Evolutionary conservation across 208 protist species (phyloP).

Genomic region (Endotrypanum monterogeii): DNA sequence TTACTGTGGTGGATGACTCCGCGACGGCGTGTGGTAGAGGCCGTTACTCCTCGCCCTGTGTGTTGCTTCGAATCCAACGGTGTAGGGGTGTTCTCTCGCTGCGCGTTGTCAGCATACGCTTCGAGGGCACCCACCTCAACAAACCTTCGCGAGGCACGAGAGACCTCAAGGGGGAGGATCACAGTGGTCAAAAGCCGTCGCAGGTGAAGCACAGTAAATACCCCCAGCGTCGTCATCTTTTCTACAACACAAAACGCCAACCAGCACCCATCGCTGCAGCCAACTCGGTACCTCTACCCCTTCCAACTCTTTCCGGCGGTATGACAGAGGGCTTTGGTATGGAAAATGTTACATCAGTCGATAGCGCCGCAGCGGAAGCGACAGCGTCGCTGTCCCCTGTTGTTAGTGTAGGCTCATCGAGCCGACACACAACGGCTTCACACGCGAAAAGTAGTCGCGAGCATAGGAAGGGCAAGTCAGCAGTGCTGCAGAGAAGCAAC

Average conservation of each 20-base stretch:
- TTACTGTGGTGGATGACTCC: neutral
- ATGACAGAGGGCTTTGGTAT: neutral
- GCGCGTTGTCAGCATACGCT: constrained; percentile 6
- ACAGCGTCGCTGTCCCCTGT: neutral
- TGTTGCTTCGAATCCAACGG: constrained; percentile 4
- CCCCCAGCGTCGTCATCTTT: neutral
- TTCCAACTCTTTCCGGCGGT: neutral
- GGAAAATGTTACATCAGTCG: neutral
- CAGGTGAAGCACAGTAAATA: neutral
- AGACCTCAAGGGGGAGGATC: neutral
- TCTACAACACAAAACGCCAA: neutral
- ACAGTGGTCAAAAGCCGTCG: neutral
- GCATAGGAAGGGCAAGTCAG: neutral
- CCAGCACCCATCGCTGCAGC: neutral
- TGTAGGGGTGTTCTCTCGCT: constrained; percentile 7
- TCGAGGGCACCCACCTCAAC: neutral
- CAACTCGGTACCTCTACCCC: neutral
- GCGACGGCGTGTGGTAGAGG: neutral
- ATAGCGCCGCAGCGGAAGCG: neutral
- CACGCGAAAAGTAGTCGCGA: neutral
- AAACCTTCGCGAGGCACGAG: neutral
- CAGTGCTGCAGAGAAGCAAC: neutral
- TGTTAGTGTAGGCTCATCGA: neutral
- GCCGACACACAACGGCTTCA: neutral
- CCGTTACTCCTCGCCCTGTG: neutral